phyloP scores from a whole-genome alignment of 768 basidiomycete species.

The Tephrocybe rancida region DNA sequence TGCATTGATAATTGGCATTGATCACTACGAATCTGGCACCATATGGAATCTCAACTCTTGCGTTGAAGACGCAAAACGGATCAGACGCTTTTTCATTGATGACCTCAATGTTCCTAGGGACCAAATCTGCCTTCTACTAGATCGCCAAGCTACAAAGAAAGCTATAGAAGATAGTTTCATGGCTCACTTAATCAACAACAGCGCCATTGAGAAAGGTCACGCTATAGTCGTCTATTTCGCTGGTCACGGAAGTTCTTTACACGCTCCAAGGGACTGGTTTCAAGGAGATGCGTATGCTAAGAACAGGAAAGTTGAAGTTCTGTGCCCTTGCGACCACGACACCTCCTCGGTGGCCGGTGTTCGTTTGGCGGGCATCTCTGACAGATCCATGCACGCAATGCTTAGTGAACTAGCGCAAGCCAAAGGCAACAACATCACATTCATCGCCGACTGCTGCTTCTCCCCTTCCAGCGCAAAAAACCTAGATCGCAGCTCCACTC shows the following conservation, averaged over 20 bases:
- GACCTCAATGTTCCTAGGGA: conserved; percentile 59
- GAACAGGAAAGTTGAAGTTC: conserved; percentile 47
- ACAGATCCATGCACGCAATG: conserved; percentile 65
- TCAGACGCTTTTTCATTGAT: conserved; percentile 59
- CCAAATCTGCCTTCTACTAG: conserved; percentile 58
- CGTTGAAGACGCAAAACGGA: conserved; percentile 61
- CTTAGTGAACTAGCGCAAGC: conserved; percentile 52
- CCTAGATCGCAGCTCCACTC: conserved; percentile 49
- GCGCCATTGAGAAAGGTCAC: conserved; percentile 58
- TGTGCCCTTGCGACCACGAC: conserved; percentile 72
- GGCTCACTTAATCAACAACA: conserved; percentile 65
- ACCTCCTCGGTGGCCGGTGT: conserved; percentile 44
- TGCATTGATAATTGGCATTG: conserved; percentile 69
- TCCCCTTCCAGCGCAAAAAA: conserved; percentile 38
- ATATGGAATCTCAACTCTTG: conserved; percentile 72
- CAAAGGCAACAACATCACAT: conserved; percentile 72
- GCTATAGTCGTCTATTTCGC: conserved; percentile 73
- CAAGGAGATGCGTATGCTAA: conserved; percentile 18
- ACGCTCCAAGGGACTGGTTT: conserved; percentile 65
- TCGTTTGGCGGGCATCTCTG: conserved; percentile 63
- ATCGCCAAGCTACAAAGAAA: conserved; percentile 61
- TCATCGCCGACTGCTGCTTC: conserved; percentile 71
- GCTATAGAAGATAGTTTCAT: conserved; percentile 64
- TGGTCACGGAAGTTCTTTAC: conserved; percentile 66
- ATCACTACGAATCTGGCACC: conserved; percentile 63